Evolutionary conservation across 2,329 filamentous ascomycete genomes (phyloP).

Genomic region (Aspergillus glaucus): DNA sequence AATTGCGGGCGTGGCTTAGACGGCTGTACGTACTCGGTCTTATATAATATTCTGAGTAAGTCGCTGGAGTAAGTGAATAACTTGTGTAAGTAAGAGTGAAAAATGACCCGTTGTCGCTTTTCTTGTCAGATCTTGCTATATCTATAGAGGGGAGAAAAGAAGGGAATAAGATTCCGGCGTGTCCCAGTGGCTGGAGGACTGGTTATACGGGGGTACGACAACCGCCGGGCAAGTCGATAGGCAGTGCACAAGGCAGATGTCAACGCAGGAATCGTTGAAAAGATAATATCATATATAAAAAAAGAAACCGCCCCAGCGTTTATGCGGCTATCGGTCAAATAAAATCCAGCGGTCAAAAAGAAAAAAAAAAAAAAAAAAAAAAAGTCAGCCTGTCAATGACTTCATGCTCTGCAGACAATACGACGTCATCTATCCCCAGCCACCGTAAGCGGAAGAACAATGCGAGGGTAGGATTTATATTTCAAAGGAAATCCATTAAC

Average conservation of each 20-base stretch:
- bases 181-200: no score
- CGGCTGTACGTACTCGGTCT: not conserved
- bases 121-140: not conserved
- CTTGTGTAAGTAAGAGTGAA: no score
- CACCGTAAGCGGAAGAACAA: not conserved
- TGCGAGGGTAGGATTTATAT: no score
- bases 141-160: no score
- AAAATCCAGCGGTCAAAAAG: not conserved
- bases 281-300: no score
- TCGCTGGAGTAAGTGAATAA: not conserved
- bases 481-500: not conserved
- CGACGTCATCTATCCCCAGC: not conserved
- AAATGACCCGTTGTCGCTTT: not conserved
- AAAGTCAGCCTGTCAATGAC: not conserved
- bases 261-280: no score
- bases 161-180: no score
- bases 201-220: no score
- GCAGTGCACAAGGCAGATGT: no score
- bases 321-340: not conserved
- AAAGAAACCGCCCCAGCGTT: not conserved
- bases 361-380: not conserved
- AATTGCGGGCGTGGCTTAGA: slow-evolving; percentile 12
- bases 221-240: no score
- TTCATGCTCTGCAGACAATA: not conserved
- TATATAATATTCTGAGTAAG: not conserved